Percentiles rank a stretch among this genome's conserved stretches.
Conservation (phyloP, 805 yeast species). For the Blastobotrys parvus region DNA sequence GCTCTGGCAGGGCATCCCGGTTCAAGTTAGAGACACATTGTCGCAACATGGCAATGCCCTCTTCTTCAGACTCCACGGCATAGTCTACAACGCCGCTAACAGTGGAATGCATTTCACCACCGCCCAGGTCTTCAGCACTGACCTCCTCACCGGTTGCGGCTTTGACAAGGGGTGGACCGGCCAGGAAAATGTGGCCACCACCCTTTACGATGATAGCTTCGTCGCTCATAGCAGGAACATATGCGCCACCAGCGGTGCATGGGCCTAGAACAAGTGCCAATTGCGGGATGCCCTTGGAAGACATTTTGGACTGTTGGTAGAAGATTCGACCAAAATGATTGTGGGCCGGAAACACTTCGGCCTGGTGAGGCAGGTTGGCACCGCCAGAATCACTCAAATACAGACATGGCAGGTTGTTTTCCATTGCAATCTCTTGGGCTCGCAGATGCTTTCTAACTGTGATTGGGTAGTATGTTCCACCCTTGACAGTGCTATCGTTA, state of each 20-base stretch:
- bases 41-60: conserved; percentile 24
- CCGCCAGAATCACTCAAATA: conserved; percentile 28
- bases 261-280: conserved; percentile 27
- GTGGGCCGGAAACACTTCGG: conserved; percentile 28
- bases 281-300: conserved; percentile 25
- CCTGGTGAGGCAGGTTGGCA: conserved; percentile 28
- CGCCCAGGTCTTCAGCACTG: conserved; percentile 26
- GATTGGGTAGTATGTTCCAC: conserved; percentile 29
- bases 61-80: conserved; percentile 24
- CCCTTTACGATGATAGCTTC: conserved; percentile 27
- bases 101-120: conserved; percentile 27
- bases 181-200: conserved; percentile 27
- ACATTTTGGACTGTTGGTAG: conserved; percentile 26
- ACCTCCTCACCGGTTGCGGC: conserved; percentile 30
- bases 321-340: conserved; percentile 28
- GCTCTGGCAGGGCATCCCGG: background rate
- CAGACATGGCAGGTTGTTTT: conserved; percentile 26
- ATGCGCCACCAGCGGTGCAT: conserved; percentile 30
- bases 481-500: conserved; percentile 28
- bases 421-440: conserved; percentile 27
- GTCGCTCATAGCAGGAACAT: conserved; percentile 29
- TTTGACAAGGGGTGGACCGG: conserved; percentile 29
- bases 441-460: conserved; percentile 27
- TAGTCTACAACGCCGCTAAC: conserved; percentile 27
- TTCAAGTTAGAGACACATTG: conserved; percentile 21